Conservation (phyloP, 306 rosid genomes). For the Gastrolobium villosum region DNA sequence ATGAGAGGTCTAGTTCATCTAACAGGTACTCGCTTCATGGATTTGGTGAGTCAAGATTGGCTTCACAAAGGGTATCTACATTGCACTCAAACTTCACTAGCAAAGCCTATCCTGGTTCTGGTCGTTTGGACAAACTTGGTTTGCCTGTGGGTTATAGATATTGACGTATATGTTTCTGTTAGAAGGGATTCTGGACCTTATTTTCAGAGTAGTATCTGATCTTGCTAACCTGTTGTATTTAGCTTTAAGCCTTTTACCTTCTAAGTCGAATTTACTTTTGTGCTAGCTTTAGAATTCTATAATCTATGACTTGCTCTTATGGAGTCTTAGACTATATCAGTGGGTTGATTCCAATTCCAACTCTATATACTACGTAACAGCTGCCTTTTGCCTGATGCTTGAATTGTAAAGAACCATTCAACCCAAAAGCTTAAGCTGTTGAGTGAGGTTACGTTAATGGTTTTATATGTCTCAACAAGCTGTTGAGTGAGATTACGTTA, state of each 20-base stretch:
- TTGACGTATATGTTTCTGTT: slow-evolving; percentile 28
- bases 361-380: no score
- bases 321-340: no score
- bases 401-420: no score
- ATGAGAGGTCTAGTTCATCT: slow-evolving; percentile 70
- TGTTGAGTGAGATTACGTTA: no score
- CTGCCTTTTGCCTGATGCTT: no score
- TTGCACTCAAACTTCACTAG: slow-evolving; percentile 66
- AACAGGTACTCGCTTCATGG: slow-evolving; percentile 55
- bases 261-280: background rate
- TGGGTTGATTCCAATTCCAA: no score
- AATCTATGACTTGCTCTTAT: no score
- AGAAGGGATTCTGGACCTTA: background rate
- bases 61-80: slow-evolving; percentile 54
- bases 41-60: slow-evolving; percentile 47
- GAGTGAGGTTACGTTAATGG: no score
- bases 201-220: slow-evolving; percentile 39
- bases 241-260: slow-evolving; percentile 6
- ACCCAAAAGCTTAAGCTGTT: no score
- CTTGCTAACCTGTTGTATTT: slow-evolving; percentile 50
- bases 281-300: slow-evolving; percentile 10
- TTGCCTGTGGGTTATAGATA: slow-evolving; percentile 69
- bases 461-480: no score
- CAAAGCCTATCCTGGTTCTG: slow-evolving; percentile 85
- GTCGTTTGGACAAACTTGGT: slow-evolving; percentile 80